Base-by-base conservation (phyloP, 1,284 basidiomycete species). In the Termitomyces sp. region DNA sequence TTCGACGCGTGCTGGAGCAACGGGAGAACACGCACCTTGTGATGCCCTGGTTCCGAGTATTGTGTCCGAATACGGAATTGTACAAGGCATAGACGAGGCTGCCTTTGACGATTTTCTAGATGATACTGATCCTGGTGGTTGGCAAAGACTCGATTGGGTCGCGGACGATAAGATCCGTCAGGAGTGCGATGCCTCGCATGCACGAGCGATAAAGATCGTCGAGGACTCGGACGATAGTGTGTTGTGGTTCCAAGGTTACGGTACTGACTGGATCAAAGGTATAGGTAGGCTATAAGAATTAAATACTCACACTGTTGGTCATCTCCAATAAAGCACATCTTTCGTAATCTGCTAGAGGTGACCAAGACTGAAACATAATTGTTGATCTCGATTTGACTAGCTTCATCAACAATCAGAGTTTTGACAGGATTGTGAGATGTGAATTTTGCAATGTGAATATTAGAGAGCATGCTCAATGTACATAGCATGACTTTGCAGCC, bases 11-110 rank as follows among this genome's bases (percentile, higher is more conserved):
- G 90, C 91, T 3, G 91, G 92, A 35, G 88, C 91, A 50, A 85
- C 86, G 64, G 96, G 96, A 26, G 96, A 98, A 72, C 95, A 97
- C 70, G 91, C 92, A 3, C 89, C 92, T 0, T 87, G 88, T 52
- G 96, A 98, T 60, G 95, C 95, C 1, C 75, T 98, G 9, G 86
- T 97, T 1, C 94, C 95, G 0, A 92, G 90, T 59, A 89, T 95
- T 48, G 82, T 93, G n/a, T 83, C 85, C 38, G 93, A 97, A 64
- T 96, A 89, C 63, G 85, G 85, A 1, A 73, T 94, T 35, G 81
- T 83, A 1, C 78, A 87, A 60, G 76, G 76, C 8, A 74, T 90
- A 3, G 80, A 85, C 52, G 64, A 67, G 8, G 65, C 71, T n/a
- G 62, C 64, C 7, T 68, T 74, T 21, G 58, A 63, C 8, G 62